Evolutionary conservation across 2,329 filamentous ascomycete species (phyloP), one percentile per base, ranked within the genome.

Genomic region (Penicillium sp.): DNA sequence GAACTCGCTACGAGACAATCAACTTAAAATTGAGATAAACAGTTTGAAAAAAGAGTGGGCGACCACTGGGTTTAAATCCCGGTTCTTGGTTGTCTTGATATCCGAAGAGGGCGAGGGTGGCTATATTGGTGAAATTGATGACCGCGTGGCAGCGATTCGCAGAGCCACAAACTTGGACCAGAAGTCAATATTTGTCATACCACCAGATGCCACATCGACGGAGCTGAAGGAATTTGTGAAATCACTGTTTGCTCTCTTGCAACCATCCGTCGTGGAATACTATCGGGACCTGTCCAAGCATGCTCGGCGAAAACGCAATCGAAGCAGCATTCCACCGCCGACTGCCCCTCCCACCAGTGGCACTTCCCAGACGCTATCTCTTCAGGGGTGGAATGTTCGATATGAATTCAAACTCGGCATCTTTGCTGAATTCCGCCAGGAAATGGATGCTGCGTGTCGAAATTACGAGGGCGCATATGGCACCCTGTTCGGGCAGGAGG

Each of bases 241-340:
- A 39, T 84, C 79, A 36, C 78, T 94, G 27, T 73, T 96, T 32
- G 73, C 79, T 2, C 78, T 83, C 1, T 65, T 96, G 30, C 88
- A 91, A 44, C 80, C 83, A 1, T 74, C 82, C 14, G 81, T 87
- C 14, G 72, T 91, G 31, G 93, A 98, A 56, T 95, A 96, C 65
- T 97, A 97, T 63, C 78, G 90, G 31, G 91, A 98, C 55, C 75
- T 97, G 9, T 89, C 88, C n/a, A 90, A 94, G 44, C 91, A 95
- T 71, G 78, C 86, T 7, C 81, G 90, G 52, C 85, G 93, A 62
- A 97, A 97, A 72, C 84, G 87, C 52, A 84, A 86, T 32, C 79
- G 89, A 43, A 85, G 87, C 6, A 75, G 81, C 13, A 81, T 86
- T 10, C 89, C 89, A 8, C 82, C 85, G 33, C 88, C 90, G 3